phyloP scores from a whole-genome alignment of 768 basidiomycete genomes.

The Pleurotus tuber-regium region DNA sequence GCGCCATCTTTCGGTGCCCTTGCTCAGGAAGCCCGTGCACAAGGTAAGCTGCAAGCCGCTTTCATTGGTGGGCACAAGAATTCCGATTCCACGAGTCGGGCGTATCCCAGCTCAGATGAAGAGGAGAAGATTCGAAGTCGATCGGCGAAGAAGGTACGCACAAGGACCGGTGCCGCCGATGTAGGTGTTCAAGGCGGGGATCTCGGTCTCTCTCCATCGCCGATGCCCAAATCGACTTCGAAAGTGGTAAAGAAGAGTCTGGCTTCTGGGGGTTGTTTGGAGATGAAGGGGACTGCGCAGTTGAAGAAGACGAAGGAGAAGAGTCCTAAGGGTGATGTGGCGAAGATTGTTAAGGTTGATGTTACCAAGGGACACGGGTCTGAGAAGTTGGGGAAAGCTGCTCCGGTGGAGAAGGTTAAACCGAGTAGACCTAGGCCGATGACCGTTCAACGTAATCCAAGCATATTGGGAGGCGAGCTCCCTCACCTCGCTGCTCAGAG shows the following conservation, averaged over 20 bases:
- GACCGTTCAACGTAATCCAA: slow-evolving; percentile 59
- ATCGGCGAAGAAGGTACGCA: slow-evolving; percentile 61
- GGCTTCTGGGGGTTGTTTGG: slow-evolving; percentile 11
- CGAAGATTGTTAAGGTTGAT: neutral
- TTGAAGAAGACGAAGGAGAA: slow-evolving; percentile 1
- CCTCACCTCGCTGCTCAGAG: slow-evolving; percentile 34
- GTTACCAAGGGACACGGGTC: neutral
- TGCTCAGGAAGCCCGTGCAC: slow-evolving; percentile 20
- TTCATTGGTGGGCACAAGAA: slow-evolving; percentile 26
- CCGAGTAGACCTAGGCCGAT: slow-evolving; percentile 31
- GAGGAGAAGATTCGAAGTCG: slow-evolving; percentile 65
- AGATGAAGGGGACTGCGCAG: neutral
- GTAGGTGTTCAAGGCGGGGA: slow-evolving; percentile 18
- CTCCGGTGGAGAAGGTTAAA: neutral
- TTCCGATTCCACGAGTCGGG: slow-evolving; percentile 25
- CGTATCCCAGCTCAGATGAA: slow-evolving; percentile 67
- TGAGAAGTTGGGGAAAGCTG: slow-evolving; percentile 2
- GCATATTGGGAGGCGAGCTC: slow-evolving; percentile 66
- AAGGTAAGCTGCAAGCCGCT: slow-evolving; percentile 13
- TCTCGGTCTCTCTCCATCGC: slow-evolving; percentile 18
- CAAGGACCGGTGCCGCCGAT: slow-evolving; percentile 20
- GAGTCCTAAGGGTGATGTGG: neutral
- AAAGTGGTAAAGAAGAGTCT: slow-evolving; percentile 16
- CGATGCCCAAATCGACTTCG: slow-evolving; percentile 15
- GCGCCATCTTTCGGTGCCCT: slow-evolving; percentile 56